Evolutionary conservation across 768 basidiomycete species (phyloP).

Genomic region (Naematelia aurantialba): DNA sequence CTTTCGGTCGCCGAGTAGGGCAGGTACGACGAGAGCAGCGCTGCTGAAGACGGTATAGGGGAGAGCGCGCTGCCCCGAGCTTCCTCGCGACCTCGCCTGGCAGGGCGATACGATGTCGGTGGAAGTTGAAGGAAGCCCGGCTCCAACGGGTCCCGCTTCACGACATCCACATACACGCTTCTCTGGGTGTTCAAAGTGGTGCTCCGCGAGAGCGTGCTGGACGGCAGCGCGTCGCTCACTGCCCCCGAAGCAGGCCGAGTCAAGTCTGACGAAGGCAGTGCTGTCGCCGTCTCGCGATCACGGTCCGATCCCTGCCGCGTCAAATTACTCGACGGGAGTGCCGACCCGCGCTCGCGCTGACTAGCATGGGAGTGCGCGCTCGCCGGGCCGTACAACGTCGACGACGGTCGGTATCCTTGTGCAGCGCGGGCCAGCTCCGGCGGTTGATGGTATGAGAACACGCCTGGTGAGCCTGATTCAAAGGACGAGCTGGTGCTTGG

Average conservation of each 20-base stretch:
- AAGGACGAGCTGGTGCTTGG: not conserved
- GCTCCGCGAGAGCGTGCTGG: not conserved
- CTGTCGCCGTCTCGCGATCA: not conserved
- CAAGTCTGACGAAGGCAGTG: not conserved
- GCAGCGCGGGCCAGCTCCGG: too few species aligned
- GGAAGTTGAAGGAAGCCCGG: not conserved
- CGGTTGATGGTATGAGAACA: not conserved
- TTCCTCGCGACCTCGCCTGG: not conserved
- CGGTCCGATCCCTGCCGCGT: not conserved
- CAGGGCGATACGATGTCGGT: not conserved
- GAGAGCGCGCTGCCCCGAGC: not conserved
- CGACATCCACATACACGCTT: not conserved
- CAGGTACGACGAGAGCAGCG: not conserved
- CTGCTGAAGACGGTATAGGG: not conserved
- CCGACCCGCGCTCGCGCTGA: not conserved
- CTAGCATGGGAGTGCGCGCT: not conserved
- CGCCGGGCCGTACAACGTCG: not conserved
- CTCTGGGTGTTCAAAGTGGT: not conserved
- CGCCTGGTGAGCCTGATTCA: not conserved
- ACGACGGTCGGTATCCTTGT: not conserved
- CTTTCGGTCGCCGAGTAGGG: not conserved
- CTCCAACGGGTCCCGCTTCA: not conserved
- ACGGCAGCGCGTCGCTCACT: not conserved
- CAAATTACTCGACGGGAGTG: not conserved
- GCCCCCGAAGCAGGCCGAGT: not conserved